Percentiles rank a stretch among this genome's conserved stretches.
These are phyloP conservation scores for Thielaviopsis punctulata DNA, from an alignment of 2,329 filamentous ascomycete genomes.

Conservation along the genomic window DNA sequence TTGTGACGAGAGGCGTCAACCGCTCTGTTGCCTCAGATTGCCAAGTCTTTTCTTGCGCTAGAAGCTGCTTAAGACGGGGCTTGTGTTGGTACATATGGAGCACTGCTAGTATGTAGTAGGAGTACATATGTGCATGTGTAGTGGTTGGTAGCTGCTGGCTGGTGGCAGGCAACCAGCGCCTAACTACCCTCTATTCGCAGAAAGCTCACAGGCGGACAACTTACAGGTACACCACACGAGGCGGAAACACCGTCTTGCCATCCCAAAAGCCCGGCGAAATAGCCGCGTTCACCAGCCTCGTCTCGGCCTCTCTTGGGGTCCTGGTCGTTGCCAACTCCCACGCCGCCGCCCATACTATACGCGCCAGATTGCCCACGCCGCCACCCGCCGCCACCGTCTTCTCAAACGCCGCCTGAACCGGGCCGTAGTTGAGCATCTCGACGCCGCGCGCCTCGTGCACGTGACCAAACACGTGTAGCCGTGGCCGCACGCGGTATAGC, in stretches of 20 bases:
- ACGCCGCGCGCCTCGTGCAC: conserved; percentile 43
- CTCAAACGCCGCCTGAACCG: conserved; percentile 54
- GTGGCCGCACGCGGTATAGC: conserved; percentile 3
- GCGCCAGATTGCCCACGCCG: not conserved
- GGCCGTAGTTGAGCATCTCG: conserved; percentile 57
- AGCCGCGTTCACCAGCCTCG: conserved; percentile 6
- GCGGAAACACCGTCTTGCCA: not conserved
- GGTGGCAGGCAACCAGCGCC: too few relatives aligned
- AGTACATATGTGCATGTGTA: too few relatives aligned
- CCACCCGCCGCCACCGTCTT: not conserved
- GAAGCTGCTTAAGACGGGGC: too few relatives aligned
- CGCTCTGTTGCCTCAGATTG: too few relatives aligned
- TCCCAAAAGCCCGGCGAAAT: conserved; percentile 3
- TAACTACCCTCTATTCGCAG: too few relatives aligned
- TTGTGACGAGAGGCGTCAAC: too few relatives aligned
- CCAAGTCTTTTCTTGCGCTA: too few relatives aligned
- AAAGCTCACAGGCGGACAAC: not conserved
- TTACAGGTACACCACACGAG: not conserved
- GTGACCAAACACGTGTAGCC: conserved; percentile 10
- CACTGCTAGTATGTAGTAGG: too few relatives aligned
- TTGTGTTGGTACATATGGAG: too few relatives aligned
- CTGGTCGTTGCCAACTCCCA: not conserved
- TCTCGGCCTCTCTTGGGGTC: not conserved
- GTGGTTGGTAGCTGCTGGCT: too few relatives aligned
- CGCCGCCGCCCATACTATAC: not conserved